phyloP scores from a whole-genome alignment of 306 rosid genomes.

The Cucurbita ficifolia region DNA sequence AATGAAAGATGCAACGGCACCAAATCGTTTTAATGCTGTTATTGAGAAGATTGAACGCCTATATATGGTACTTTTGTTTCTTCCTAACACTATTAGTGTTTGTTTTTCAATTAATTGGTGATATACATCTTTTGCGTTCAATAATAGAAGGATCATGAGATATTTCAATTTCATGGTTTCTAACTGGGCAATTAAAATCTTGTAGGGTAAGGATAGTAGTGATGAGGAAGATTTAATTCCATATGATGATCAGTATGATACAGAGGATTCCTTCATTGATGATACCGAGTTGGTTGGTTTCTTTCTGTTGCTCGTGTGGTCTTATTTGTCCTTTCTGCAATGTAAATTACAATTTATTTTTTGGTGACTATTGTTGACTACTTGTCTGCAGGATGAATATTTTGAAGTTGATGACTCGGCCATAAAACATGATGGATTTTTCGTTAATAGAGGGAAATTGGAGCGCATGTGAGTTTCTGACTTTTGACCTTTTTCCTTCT shows the following conservation, averaged over 20 bases:
- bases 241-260: slow-evolving; percentile 95
- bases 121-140: not conserved
- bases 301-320: slow-evolving; percentile 1
- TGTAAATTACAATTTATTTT: slow-evolving; percentile 4
- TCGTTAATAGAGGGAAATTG: slow-evolving; percentile 82
- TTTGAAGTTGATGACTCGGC: slow-evolving; percentile 89
- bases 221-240: slow-evolving; percentile 84
- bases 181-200: slow-evolving; percentile 9
- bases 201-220: slow-evolving; percentile 89
- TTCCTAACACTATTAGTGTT: not conserved
- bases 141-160: not conserved
- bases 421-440: slow-evolving; percentile 89
- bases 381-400: slow-evolving; percentile 79
- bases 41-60: slow-evolving; percentile 96
- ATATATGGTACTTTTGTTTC: slow-evolving; percentile 42
- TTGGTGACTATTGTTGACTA: slow-evolving; percentile 2
- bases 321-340: slow-evolving; percentile 14
- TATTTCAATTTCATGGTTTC: not conserved
- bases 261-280: slow-evolving; percentile 94
- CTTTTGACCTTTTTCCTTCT: not conserved
- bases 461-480: slow-evolving; percentile 70
- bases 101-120: slow-evolving; percentile 4
- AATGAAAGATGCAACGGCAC: slow-evolving; percentile 47
- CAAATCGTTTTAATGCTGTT: slow-evolving; percentile 93
- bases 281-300: slow-evolving; percentile 89